Conservation (phyloP, 495 filamentous ascomycete genomes). For the Apiosordaria backusii region DNA sequence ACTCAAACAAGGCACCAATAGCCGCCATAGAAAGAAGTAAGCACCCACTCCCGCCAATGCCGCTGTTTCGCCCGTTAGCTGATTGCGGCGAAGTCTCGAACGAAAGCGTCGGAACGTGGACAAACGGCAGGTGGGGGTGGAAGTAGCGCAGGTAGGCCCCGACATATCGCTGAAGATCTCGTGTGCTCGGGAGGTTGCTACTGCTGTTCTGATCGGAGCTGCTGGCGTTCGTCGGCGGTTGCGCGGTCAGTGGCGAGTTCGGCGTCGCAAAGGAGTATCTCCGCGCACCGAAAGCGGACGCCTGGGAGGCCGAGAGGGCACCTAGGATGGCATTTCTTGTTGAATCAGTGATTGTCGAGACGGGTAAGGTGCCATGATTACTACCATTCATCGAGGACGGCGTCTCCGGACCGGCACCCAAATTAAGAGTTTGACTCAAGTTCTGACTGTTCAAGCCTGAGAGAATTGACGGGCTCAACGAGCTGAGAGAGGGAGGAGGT, state of each 20-base stretch:
- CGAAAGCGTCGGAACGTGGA: slow-evolving; percentile 87
- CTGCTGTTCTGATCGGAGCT: slow-evolving; percentile 45
- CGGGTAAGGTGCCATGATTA: slow-evolving; percentile 54
- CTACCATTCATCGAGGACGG: slow-evolving; percentile 64
- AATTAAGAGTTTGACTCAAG: slow-evolving; percentile 58
- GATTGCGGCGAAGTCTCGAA: slow-evolving; percentile 76
- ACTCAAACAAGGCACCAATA: slow-evolving; percentile 92
- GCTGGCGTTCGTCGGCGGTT: slow-evolving; percentile 48
- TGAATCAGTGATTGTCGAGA: slow-evolving; percentile 81
- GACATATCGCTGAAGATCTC: slow-evolving; percentile 89
- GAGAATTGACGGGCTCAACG: slow-evolving; percentile 48
- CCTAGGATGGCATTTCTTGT: slow-evolving; percentile 83
- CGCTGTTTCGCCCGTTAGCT: slow-evolving; percentile 57
- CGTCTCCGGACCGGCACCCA: slow-evolving; percentile 60
- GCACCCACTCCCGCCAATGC: slow-evolving; percentile 80
- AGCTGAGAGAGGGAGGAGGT: slow-evolving; percentile 62
- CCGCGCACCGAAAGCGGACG: slow-evolving; percentile 65
- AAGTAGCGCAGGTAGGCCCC: slow-evolving; percentile 90
- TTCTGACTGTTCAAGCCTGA: slow-evolving; percentile 51
- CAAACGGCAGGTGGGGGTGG: slow-evolving; percentile 90
- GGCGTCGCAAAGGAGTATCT: slow-evolving; percentile 74
- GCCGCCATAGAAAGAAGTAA: slow-evolving; percentile 93
- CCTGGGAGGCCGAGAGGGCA: slow-evolving; percentile 67
- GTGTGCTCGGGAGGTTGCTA: slow-evolving; percentile 72
- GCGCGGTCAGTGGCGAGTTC: slow-evolving; percentile 60